Conservation (phyloP, 768 basidiomycete genomes). For the Pleurotus platypus region DNA sequence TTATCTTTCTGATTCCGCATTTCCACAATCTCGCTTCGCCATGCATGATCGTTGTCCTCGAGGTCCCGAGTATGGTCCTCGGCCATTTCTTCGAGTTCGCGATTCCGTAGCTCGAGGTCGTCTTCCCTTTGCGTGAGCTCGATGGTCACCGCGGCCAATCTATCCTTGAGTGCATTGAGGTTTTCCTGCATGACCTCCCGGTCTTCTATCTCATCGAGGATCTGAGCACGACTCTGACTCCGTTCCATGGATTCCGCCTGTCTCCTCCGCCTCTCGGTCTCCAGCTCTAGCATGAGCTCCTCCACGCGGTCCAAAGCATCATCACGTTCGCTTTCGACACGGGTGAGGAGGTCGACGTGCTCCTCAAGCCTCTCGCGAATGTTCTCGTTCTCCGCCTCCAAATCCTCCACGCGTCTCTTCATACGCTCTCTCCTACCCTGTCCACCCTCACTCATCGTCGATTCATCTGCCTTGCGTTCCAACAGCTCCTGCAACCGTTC, state of each 20-base stretch:
- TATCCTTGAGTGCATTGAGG: slow-evolving; percentile 69
- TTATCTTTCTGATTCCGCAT: slow-evolving; percentile 77
- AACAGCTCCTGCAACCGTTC: slow-evolving; percentile 68
- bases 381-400: slow-evolving; percentile 63
- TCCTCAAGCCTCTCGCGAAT: slow-evolving; percentile 56
- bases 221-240: slow-evolving; percentile 67
- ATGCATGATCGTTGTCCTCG: slow-evolving; percentile 74
- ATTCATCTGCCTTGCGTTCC: slow-evolving; percentile 48
- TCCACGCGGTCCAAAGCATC: slow-evolving; percentile 67
- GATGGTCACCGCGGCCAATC: slow-evolving; percentile 75
- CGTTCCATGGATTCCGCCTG: slow-evolving; percentile 66
- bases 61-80: slow-evolving; percentile 72
- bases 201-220: slow-evolving; percentile 70
- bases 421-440: slow-evolving; percentile 38
- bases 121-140: slow-evolving; percentile 86
- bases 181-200: slow-evolving; percentile 79
- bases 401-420: slow-evolving; percentile 48
- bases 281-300: slow-evolving; percentile 59
- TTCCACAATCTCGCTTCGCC: slow-evolving; percentile 86
- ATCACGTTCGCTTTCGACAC: slow-evolving; percentile 69
- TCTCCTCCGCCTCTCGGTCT: slow-evolving; percentile 57
- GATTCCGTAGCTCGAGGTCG: slow-evolving; percentile 74
- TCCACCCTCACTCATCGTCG: slow-evolving; percentile 33
- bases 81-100: slow-evolving; percentile 77
- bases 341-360: slow-evolving; percentile 49